These are phyloP conservation scores for Nicotiana obtusifolia DNA, from an alignment of 257 asterid genomes.

Conservation along the genomic window DNA sequence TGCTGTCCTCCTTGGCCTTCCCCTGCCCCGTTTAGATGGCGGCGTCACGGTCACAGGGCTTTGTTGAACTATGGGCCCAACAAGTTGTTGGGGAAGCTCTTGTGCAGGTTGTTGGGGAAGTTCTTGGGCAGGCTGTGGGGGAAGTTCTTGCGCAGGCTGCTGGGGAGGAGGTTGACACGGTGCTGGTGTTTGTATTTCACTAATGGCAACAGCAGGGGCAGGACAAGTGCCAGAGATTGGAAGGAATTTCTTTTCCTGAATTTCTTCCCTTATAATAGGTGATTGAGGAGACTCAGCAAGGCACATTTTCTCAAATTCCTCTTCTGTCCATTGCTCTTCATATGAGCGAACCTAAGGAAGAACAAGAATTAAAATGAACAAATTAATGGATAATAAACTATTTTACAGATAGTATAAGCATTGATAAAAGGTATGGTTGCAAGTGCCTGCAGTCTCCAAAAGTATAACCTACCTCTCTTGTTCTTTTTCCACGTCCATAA, in stretches of 20 bases:
- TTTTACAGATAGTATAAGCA: background rate
- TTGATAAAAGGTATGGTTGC: background rate
- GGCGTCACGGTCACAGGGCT: slow-evolving; percentile 47
- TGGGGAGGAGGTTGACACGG: background rate
- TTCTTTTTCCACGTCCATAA: slow-evolving; percentile 98
- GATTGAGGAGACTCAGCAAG: slow-evolving; percentile 80
- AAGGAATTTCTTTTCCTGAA: slow-evolving; percentile 39
- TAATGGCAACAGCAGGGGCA: slow-evolving; percentile 22
- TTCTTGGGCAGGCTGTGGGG: slow-evolving; percentile 22
- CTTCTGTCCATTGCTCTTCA: slow-evolving; percentile 98
- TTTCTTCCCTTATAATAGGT: slow-evolving; percentile 51
- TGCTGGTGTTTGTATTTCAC: slow-evolving; percentile 38
- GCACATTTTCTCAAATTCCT: slow-evolving; percentile 92
- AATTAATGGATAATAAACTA: slow-evolving; percentile 10
- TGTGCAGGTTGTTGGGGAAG: slow-evolving; percentile 8
- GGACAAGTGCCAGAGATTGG: slow-evolving; percentile 10
- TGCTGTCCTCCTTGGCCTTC: slow-evolving; percentile 81
- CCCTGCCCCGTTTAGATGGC: slow-evolving; percentile 88
- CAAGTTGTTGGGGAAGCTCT: slow-evolving; percentile 4
- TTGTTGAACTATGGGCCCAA: slow-evolving; percentile 29
- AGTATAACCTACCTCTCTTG: slow-evolving; percentile 75
- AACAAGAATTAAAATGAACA: slow-evolving; percentile 15
- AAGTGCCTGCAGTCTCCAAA: slow-evolving; percentile 7
- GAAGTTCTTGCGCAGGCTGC: slow-evolving; percentile 10
- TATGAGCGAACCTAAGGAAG: slow-evolving; percentile 76